These are phyloP conservation scores for Colletotrichum caudatum DNA, from an alignment of 2,329 filamentous ascomycete species.

Conservation along the genomic window DNA sequence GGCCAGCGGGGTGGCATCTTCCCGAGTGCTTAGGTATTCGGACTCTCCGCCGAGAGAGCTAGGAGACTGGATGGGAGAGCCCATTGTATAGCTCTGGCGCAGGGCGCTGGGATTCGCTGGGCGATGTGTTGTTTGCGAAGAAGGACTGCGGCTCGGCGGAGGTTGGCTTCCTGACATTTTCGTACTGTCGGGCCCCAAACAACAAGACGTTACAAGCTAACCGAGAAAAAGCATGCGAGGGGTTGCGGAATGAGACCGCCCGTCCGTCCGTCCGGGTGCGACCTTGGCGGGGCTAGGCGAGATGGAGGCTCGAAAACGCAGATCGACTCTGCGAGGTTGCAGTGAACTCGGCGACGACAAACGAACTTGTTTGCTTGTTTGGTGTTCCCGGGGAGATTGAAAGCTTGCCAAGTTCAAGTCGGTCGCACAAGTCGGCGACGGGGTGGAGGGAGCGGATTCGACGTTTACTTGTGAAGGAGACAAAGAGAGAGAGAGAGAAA, in stretches of 20 bases:
- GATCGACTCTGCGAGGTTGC: neutral
- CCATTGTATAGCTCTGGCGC: slow-evolving; percentile 57
- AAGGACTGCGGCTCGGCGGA: slow-evolving; percentile 36
- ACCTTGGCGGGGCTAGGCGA: slow-evolving; percentile 30
- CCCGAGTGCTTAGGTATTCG: slow-evolving; percentile 42
- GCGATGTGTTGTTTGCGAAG: slow-evolving; percentile 53
- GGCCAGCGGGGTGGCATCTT: slow-evolving; percentile 39
- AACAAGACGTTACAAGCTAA: slow-evolving; percentile 20
- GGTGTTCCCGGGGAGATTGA: neutral
- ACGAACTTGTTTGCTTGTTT: slow-evolving; percentile 2
- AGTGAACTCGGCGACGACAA: neutral
- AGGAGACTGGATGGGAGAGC: slow-evolving; percentile 32
- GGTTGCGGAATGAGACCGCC: slow-evolving; percentile 12
- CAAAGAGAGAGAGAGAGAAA: neutral
- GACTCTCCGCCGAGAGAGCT: slow-evolving; percentile 41
- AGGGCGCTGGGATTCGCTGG: slow-evolving; percentile 58
- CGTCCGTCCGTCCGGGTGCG: neutral
- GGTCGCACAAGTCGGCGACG: slow-evolving; percentile 20
- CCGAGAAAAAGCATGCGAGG: slow-evolving; percentile 9
- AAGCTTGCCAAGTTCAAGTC: slow-evolving; percentile 10
- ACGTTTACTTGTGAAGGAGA: slow-evolving; percentile 21
- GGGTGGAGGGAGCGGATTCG: neutral
- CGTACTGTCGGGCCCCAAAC: slow-evolving; percentile 14
- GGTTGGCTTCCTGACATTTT: slow-evolving; percentile 40
- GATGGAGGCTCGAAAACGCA: neutral